These are phyloP conservation scores for Neonectria faginata DNA, from an alignment of 2,329 filamentous ascomycete species.

Conservation along the genomic window DNA sequence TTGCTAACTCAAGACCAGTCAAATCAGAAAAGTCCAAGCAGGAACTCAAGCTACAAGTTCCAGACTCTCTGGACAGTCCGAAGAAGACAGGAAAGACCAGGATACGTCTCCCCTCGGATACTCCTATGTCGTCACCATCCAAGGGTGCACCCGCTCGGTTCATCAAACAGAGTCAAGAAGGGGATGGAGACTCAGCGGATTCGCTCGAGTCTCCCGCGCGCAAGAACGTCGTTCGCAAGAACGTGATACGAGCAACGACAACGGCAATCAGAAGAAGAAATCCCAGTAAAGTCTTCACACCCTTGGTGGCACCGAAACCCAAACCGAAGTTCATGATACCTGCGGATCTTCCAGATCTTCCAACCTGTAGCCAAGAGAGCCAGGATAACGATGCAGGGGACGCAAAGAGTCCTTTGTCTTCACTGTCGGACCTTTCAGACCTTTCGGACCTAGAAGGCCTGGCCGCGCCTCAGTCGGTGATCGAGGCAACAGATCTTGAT, in stretches of 20 bases:
- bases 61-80: constrained; percentile 35
- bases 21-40: constrained; percentile 25
- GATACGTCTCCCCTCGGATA: constrained; percentile 18
- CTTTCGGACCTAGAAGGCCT: constrained; percentile 36
- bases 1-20: constrained; percentile 17
- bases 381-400: constrained; percentile 2
- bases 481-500: constrained; percentile 19
- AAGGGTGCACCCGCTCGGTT: constrained; percentile 20
- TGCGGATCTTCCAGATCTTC: constrained; percentile 24
- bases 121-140: constrained; percentile 29
- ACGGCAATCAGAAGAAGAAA: constrained; percentile 2
- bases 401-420: constrained; percentile 9
- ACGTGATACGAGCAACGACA: background rate
- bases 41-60: constrained; percentile 27
- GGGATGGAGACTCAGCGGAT: constrained; percentile 8
- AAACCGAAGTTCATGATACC: constrained; percentile 30
- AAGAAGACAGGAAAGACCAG: constrained; percentile 23
- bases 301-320: constrained; percentile 1
- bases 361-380: constrained; percentile 22
- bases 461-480: constrained; percentile 21
- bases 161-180: constrained; percentile 26
- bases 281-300: constrained; percentile 9
- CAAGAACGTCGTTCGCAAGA: constrained; percentile 6
- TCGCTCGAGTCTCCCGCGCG: constrained; percentile 2
- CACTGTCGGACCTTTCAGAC: constrained; percentile 17